These are phyloP conservation scores for Didymella glomerata DNA, from an alignment of 2,329 filamentous ascomycete species.

Conservation along the genomic window DNA sequence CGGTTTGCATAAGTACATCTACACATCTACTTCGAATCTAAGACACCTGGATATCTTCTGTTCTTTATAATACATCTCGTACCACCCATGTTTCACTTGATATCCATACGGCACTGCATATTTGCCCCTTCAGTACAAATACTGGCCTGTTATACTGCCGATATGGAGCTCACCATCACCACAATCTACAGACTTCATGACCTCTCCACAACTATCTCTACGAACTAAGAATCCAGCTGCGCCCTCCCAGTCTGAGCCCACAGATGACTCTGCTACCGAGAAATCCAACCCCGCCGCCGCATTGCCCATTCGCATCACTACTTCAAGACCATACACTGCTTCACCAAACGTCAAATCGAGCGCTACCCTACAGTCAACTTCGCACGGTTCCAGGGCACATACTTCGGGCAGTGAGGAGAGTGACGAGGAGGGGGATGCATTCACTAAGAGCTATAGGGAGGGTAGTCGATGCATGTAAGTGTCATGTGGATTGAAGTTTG, in stretches of 20 bases:
- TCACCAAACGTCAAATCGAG: too few relatives aligned
- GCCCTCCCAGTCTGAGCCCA: neutral
- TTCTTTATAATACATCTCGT: neutral
- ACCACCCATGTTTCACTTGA: neutral
- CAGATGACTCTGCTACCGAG: neutral
- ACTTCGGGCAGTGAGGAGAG: neutral
- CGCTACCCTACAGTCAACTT: neutral
- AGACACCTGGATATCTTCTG: neutral
- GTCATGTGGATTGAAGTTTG: too few relatives aligned
- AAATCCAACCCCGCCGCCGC: neutral
- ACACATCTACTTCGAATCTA: neutral
- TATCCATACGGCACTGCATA: too few relatives aligned
- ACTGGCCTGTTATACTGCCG: too few relatives aligned
- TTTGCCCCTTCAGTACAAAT: neutral
- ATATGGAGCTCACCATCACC: too few relatives aligned
- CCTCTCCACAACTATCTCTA: neutral
- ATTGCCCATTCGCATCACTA: neutral
- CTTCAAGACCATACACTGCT: too few relatives aligned
- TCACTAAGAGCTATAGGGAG: neutral
- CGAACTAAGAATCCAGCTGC: neutral
- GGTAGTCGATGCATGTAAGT: neutral
- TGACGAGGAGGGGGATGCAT: neutral
- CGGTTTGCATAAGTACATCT: neutral
- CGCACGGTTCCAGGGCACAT: neutral
- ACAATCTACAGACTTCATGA: neutral